Evolutionary conservation across 345 rosid genomes (phyloP).

Genomic region (Eutrema heterophyllum): DNA sequence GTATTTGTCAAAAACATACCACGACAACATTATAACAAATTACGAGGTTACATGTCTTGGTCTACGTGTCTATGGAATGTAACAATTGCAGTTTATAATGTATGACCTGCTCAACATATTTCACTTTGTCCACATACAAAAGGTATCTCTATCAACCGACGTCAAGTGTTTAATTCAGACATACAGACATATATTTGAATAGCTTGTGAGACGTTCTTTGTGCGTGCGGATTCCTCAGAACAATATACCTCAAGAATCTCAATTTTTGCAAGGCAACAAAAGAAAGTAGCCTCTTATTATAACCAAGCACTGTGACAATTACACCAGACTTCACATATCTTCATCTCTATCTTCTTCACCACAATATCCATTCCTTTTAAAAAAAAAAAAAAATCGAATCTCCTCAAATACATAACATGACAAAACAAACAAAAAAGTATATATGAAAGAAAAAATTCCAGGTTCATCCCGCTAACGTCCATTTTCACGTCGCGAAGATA

Average conservation of each 20-base stretch:
- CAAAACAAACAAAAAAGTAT: slow-evolving; percentile 16
- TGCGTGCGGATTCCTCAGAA: background rate
- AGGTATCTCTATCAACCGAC: background rate
- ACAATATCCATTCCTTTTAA: background rate
- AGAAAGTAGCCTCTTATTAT: slow-evolving; percentile 23
- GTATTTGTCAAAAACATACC: too few relatives aligned
- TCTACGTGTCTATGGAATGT: background rate
- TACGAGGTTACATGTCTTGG: background rate
- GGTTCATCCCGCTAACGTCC: slow-evolving; percentile 4
- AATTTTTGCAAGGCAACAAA: background rate
- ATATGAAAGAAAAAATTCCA: slow-evolving; percentile 7
- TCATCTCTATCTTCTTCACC: slow-evolving; percentile 21
- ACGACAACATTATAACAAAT: too few relatives aligned
- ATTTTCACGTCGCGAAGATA: slow-evolving; percentile 1
- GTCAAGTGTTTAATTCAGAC: background rate
- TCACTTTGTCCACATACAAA: background rate
- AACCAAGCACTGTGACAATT: slow-evolving; percentile 26
- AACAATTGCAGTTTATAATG: background rate
- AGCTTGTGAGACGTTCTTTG: background rate
- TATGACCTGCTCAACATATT: background rate
- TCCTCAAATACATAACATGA: slow-evolving; percentile 14
- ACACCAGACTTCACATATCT: slow-evolving; percentile 21
- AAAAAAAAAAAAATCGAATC: too few relatives aligned
- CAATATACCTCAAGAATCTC: background rate
- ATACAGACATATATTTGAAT: background rate